Base-by-base conservation (phyloP, 352 stramenopile species). In the Phytophthora cajani region DNA sequence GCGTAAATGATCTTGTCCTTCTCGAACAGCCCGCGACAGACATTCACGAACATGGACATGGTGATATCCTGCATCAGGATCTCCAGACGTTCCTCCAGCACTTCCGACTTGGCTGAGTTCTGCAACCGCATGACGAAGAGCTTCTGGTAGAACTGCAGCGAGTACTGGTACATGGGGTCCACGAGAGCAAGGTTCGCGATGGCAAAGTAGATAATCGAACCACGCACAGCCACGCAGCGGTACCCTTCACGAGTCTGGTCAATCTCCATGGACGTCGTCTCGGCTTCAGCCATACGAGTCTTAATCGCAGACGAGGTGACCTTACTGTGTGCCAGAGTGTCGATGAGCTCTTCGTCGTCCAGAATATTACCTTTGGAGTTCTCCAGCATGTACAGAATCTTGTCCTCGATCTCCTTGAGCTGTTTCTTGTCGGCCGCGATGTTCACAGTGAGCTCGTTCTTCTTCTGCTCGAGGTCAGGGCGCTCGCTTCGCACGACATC, bases 101-200 rank as follows among this genome's bases (percentile, higher is more conserved):
- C 80, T 8, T 98, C 89, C 2, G 88, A 87, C 58, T 94, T 94
- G 8, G 82, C 77, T 9, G 88, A 93, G 58, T 82, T 87, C 58
- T 97, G 80, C 3, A 98, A 72, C 0, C 95, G 82, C 84, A 95
- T 90, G 3, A 94, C 85, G 57, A 98, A 98, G 1, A 98, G 79
- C 32, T 96, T 93, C 63, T 97, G 91, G 66, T 98, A 98, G 58
- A 97, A 98, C 64, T 98, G 95, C 17, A 98, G 79, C 46, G 93
- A 98, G 69, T 97, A 98, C 69, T 98, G 93, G 69, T 98, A 98
- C 94, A 98, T 98, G 3, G 92, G 89, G 42, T 98, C 93, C 10
- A 98, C 89, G n/a, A 94, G 79, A 47, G 92, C 92, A 2, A 98
- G 74, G 21, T 90, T 91, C 1, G 95, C 93, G 42, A 98, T 97